Evolutionary conservation across 1,139 yeast genomes (phyloP).

Genomic region (Yamadazyma sp.): DNA sequence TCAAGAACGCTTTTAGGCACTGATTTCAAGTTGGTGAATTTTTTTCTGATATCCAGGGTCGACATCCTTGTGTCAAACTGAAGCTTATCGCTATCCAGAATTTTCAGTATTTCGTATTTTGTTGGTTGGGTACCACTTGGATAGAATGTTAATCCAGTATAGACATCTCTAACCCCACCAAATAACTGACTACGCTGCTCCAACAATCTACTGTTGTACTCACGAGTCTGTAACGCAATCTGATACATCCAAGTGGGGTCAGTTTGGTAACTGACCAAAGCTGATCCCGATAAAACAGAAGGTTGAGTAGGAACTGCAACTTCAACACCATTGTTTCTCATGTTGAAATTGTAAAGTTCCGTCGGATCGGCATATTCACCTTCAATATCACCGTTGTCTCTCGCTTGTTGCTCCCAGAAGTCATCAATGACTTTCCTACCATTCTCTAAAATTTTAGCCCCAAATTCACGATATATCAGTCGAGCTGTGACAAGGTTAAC

Average conservation of each 20-base stretch:
- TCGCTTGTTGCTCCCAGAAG: conserved; percentile 77
- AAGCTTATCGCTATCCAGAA: conserved; percentile 25
- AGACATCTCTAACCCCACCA: conserved; percentile 75
- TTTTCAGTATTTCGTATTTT: conserved; percentile 22
- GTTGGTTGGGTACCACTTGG: conserved; percentile 80
- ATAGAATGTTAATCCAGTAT: conserved; percentile 73
- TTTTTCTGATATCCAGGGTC: conserved; percentile 43
- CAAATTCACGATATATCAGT: conserved; percentile 88
- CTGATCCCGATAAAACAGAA: conserved; percentile 40
- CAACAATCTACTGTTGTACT: conserved; percentile 61
- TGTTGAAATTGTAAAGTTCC: conserved; percentile 36
- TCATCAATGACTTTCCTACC: conserved; percentile 87
- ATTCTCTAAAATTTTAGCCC: conserved; percentile 76
- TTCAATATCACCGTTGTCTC: conserved; percentile 68
- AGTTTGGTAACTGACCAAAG: conserved; percentile 46
- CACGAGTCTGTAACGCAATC: conserved; percentile 74
- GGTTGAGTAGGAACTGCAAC: conserved; percentile 19
- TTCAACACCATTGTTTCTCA: conserved; percentile 21
- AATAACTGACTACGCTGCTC: conserved; percentile 58
- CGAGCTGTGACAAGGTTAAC: conserved; percentile 91
- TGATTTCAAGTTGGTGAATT: conserved; percentile 61
- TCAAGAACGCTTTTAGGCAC: conserved; percentile 60
- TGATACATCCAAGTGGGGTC: conserved; percentile 87
- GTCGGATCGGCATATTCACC: conserved; percentile 83
- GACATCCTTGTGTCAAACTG: conserved; percentile 52